Evolutionary conservation across 345 rosid genomes (phyloP), one percentile per base, ranked within the genome.

Genomic region (Gossypium sturtianum): DNA sequence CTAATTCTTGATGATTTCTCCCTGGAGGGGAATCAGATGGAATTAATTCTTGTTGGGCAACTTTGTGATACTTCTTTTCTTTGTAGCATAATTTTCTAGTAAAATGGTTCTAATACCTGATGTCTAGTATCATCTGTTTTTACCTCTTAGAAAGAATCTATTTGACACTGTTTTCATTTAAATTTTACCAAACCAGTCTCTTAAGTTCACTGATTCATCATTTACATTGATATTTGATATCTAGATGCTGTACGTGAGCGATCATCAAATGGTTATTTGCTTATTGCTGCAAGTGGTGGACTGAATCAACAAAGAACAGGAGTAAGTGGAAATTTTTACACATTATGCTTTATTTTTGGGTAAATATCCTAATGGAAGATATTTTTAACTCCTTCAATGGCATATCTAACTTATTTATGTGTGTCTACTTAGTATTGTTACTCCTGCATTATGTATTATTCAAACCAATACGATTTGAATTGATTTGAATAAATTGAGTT

Each of bases 261-360:
- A 27, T 77, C 81, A 6, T 93, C 99, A 22, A 91, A 88, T 86
- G 99, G 99, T 23, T 96, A 93, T 89, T 80, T 93, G 88, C 98
- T 96, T 70, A 89, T 96, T 80, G 97, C 95, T 61, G 90, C 99
- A 70, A 96, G 99, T 81, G 98, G 99, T 73, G 98, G 99, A 69
- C 80, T 96, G 60, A 96, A 96, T 79, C 99, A 96, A 84, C 97
- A 96, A 88, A 91, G 98, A 83, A 96, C 97, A 59, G 97, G 99
- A 82, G 99, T 96, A 88, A 90, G 98, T 87, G 62, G 58, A 76
- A 65, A 41, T 67, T 13, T 43, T 17, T 38, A 63, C 61, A 19
- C 70, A 27, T 48, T 57, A 58, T 41, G 19, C 60, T 70, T 29
- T 71, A 59, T 38, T 64, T 34, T 59, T 41, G 7, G 59, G 22